Conservation (phyloP, 331 rosid species). For the Ulmus americana region DNA sequence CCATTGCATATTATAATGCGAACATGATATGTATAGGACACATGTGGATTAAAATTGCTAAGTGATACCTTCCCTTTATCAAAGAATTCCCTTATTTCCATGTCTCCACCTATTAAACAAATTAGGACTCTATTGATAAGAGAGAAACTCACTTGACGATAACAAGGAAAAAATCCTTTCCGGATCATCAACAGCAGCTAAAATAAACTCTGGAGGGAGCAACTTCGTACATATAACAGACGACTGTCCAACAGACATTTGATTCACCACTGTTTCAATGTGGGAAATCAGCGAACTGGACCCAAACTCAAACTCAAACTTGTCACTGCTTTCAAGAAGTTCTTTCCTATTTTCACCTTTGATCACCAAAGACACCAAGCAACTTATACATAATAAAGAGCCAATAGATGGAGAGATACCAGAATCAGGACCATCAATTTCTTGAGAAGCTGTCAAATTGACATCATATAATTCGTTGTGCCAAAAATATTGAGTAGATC, state of each 20-base stretch:
- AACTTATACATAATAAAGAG: slow-evolving; percentile 53
- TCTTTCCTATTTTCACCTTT: slow-evolving; percentile 39
- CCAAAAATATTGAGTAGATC: slow-evolving; percentile 31
- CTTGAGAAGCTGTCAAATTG: slow-evolving; percentile 25
- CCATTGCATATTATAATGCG: too few relatives aligned
- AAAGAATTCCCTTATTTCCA: too few relatives aligned
- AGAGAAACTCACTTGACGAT: slow-evolving; percentile 64
- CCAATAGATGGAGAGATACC: slow-evolving; percentile 72
- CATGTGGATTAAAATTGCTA: too few relatives aligned
- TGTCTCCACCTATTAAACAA: too few relatives aligned
- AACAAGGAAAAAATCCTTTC: slow-evolving; percentile 42
- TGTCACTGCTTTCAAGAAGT: slow-evolving; percentile 61
- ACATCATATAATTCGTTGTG: slow-evolving; percentile 30
- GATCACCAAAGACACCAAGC: slow-evolving; percentile 50
- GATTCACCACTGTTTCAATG: slow-evolving; percentile 62
- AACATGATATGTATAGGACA: too few relatives aligned
- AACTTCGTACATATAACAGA: slow-evolving; percentile 47
- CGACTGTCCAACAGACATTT: slow-evolving; percentile 74
- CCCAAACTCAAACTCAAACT: slow-evolving; percentile 88
- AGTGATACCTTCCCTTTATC: too few relatives aligned
- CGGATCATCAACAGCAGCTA: slow-evolving; percentile 65
- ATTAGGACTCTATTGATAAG: slow-evolving; percentile 2
- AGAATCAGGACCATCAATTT: slow-evolving; percentile 67
- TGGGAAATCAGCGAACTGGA: slow-evolving; percentile 51
- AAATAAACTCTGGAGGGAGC: slow-evolving; percentile 51